Base-by-base conservation (phyloP, 2,329 filamentous ascomycete genomes). In the Xylaria sp. region DNA sequence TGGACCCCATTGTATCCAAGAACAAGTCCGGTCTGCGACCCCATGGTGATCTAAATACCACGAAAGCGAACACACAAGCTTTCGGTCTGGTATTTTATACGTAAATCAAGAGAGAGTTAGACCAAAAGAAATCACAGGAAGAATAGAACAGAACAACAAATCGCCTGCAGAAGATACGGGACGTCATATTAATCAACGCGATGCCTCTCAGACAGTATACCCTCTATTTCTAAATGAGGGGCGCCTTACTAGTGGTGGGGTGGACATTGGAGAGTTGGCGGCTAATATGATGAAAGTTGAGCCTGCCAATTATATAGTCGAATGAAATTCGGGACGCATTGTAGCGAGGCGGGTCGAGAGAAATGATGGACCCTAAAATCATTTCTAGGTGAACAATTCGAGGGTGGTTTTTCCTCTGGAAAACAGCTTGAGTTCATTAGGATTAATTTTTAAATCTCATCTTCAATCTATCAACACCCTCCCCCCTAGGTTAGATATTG, bases 1-100 rank as follows among this genome's bases (percentile, higher is more conserved):
- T 90, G 88, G n/a, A 79, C 75, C 68, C 79, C 82, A 70, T 82
- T 73, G 75, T 88, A 89, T 72, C 86, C 86, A 6, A 90, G 80
- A 33, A 83, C 79, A 65, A 83, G 74, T 46, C 78, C 77, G n/a
- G 73, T 75, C 67, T 75, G 76, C 12, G 75, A 71, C 51, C 73
- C 73, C 77, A 78, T 78, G 56, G 9, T 73, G 62, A 63, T 56
- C 54, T 49, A 46, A 54, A 10, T 25, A 41, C 48, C 4, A 36
- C n/a, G 3, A 62, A 41, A 56, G 2, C 39, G 56, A 46, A 41
- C 20, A 9, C 18, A 13, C 31, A 23, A 20, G 15, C 25, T 54
- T 39, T 33, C 10, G n/a, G 36, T 43, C 18, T 25, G 12, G 10
- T 41, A 10, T 58, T 18, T 62, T 13, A 33, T 41, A 64, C 31